Evolutionary conservation across 495 filamentous ascomycete species (phyloP).

Genomic region (Collariella sp.): DNA sequence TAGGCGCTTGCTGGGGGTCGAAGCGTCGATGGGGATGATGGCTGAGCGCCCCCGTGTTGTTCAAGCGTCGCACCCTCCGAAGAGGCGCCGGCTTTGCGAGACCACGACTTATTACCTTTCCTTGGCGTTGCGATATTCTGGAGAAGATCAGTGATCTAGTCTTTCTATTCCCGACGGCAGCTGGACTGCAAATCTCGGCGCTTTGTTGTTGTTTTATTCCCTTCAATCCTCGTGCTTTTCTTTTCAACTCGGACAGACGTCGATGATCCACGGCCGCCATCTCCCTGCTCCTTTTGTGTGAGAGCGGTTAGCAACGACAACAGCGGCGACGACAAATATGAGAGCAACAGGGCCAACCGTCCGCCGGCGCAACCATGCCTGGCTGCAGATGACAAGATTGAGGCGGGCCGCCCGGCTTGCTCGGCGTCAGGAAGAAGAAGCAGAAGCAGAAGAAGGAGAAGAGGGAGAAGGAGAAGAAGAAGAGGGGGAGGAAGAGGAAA

Average conservation of each 20-base stretch:
- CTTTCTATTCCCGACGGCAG: constrained; percentile 11
- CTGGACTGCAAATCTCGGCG: constrained; percentile 14
- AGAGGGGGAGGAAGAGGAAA: no score
- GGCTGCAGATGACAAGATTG: constrained; percentile 13
- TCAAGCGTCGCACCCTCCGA: background rate
- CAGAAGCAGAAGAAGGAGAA: background rate
- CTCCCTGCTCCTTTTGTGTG: background rate
- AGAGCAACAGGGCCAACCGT: constrained; percentile 11
- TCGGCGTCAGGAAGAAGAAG: constrained; percentile 7
- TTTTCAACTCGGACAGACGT: constrained; percentile 11
- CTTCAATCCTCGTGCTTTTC: background rate
- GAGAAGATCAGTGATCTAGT: constrained; percentile 6
- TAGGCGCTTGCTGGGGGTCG: background rate
- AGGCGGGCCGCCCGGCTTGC: background rate
- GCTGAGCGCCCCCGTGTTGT: background rate
- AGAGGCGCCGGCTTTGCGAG: background rate
- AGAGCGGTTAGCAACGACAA: background rate
- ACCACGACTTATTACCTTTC: background rate
- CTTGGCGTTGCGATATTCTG: constrained; percentile 2
- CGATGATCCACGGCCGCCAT: background rate
- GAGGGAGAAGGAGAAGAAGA: background rate
- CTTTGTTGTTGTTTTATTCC: background rate
- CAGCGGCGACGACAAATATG: background rate
- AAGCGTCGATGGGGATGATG: background rate
- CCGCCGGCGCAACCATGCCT: constrained; percentile 16